These are phyloP conservation scores for Cicer bijugum DNA, from an alignment of 306 rosid genomes.

Conservation along the genomic window DNA sequence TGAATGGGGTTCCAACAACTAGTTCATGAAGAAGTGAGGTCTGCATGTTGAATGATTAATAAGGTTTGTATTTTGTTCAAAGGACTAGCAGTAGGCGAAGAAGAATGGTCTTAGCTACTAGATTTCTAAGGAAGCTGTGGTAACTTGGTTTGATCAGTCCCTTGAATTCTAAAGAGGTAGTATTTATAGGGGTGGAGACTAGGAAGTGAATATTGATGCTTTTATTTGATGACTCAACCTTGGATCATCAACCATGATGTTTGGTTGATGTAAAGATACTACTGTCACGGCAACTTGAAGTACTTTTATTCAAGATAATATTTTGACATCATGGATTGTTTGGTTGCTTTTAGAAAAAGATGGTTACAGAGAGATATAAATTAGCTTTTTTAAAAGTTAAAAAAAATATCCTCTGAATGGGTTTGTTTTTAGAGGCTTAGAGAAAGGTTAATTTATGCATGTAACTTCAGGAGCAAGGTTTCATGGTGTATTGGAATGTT, in stretches of 20 bases:
- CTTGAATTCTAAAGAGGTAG: conserved; percentile 27
- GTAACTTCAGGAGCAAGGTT: conserved; percentile 41
- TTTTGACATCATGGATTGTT: conserved; percentile 36
- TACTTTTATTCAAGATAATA: conserved; percentile 35
- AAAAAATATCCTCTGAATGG: not conserved
- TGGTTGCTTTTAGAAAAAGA: conserved; percentile 43
- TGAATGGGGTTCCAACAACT: conserved; percentile 48
- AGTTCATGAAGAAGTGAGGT: conserved; percentile 53
- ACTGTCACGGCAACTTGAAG: conserved; percentile 23
- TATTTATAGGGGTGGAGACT: conserved; percentile 40
- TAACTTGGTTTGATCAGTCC: conserved; percentile 40
- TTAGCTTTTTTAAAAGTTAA: conserved; percentile 20
- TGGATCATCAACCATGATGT: conserved; percentile 32
- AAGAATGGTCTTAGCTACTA: conserved; percentile 16
- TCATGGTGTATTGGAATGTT: not conserved
- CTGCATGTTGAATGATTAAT: conserved; percentile 45
- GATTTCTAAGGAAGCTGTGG: conserved; percentile 17
- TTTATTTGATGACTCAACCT: conserved; percentile 43
- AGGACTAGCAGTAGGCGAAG: conserved; percentile 7
- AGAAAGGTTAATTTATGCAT: not conserved
- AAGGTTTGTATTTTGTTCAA: conserved; percentile 2
- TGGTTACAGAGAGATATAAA: conserved; percentile 7
- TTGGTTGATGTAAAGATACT: not conserved
- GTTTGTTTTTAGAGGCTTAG: conserved; percentile 40
- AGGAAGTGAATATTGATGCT: conserved; percentile 20